Percentiles rank a stretch among this genome's conserved stretches.
Evolutionary conservation across 2,329 filamentous ascomycete genomes (phyloP).

Genomic region (Grosmannia clavigera): DNA sequence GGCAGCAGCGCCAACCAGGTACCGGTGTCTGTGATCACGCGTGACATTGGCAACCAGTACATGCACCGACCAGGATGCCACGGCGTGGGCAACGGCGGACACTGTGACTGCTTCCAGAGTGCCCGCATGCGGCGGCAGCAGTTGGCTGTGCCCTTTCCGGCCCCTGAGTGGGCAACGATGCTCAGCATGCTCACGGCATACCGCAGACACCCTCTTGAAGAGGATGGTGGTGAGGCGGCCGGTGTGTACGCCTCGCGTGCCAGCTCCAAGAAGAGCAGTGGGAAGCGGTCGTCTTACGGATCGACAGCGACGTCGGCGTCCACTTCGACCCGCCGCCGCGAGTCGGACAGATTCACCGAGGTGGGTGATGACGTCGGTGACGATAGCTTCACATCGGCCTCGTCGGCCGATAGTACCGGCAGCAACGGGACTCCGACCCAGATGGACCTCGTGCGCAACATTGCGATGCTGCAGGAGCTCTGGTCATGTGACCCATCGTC

Average conservation of each 20-base stretch:
- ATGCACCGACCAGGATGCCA: slow-evolving; percentile 39
- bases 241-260: slow-evolving; percentile 2
- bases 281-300: slow-evolving; percentile 12
- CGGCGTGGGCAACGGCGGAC: slow-evolving; percentile 14
- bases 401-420: slow-evolving; percentile 14
- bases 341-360: neutral
- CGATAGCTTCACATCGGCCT: slow-evolving; percentile 14
- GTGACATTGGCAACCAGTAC: slow-evolving; percentile 35
- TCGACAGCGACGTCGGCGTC: slow-evolving; percentile 3
- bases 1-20: slow-evolving; percentile 10
- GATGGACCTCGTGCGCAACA: slow-evolving; percentile 45
- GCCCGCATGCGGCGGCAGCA: slow-evolving; percentile 29
- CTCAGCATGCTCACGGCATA: slow-evolving; percentile 44
- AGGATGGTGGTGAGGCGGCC: neutral
- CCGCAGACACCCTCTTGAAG: slow-evolving; percentile 25
- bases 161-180: slow-evolving; percentile 45
- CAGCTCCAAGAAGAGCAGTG: slow-evolving; percentile 2
- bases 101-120: slow-evolving; percentile 38
- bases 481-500: slow-evolving; percentile 39
- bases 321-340: neutral
- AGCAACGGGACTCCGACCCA: slow-evolving; percentile 23
- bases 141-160: slow-evolving; percentile 45
- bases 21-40: slow-evolving; percentile 29
- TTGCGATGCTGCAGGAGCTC: slow-evolving; percentile 57
- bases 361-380: slow-evolving; percentile 16